These are phyloP conservation scores for Fragilariopsis cylindrus DNA, from an alignment of 108 stramenopile genomes.

Conservation along the genomic window DNA sequence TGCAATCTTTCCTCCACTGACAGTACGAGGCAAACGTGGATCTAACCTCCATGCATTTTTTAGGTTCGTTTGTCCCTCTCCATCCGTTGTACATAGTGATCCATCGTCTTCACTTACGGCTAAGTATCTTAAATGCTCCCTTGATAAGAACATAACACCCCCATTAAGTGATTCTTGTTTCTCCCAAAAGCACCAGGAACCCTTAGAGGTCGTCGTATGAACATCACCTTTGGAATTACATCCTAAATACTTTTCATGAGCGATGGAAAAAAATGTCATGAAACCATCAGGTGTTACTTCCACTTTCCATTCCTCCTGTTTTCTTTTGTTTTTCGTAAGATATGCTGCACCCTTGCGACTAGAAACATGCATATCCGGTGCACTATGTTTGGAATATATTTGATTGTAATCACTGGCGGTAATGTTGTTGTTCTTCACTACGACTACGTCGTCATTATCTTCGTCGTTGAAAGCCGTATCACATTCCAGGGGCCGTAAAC, in stretches of 20 bases:
- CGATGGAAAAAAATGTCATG: conserved; percentile 26
- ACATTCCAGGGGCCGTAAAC: no score
- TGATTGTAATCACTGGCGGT: conserved; percentile 2
- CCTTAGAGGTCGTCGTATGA: conserved; percentile 25
- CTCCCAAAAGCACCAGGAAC: conserved; percentile 31
- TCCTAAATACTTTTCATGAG: conserved; percentile 35
- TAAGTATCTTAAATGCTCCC: conserved; percentile 20
- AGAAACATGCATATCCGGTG: conserved; percentile 22
- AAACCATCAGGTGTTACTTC: conserved; percentile 23
- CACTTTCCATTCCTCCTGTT: conserved; percentile 38
- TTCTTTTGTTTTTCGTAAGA: conserved; percentile 14
- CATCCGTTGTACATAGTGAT: conserved; percentile 17
- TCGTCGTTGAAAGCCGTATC: no score
- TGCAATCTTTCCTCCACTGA: conserved; percentile 26
- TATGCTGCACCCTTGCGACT: conserved; percentile 13
- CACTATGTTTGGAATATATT: neutral
- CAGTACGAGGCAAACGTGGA: conserved; percentile 21
- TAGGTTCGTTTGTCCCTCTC: neutral
- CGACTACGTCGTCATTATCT: no score
- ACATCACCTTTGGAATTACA: conserved; percentile 32
- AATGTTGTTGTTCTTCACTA: no score
- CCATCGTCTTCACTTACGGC: conserved; percentile 6
- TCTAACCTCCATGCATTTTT: conserved; percentile 26
- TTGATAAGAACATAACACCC: conserved; percentile 25
- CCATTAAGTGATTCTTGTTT: conserved; percentile 22